phyloP scores from a whole-genome alignment of 2,329 filamentous ascomycete genomes.

The Gaeumannomyces tritici region DNA sequence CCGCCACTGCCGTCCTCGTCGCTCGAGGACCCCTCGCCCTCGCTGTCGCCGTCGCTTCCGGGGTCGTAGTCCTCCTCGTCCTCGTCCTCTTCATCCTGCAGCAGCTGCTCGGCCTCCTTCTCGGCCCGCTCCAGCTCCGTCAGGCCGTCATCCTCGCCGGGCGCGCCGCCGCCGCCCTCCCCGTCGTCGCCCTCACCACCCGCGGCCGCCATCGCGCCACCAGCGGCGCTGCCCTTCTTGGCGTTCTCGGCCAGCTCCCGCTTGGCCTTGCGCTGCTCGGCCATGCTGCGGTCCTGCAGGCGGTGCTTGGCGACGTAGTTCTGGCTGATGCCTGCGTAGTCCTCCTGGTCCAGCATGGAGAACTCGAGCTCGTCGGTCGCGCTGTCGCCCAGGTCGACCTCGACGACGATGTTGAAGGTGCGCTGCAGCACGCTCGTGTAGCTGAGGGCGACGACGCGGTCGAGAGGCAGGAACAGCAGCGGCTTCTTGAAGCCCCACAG shows the following conservation, averaged over 20 bases:
- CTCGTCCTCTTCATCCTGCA: constrained; percentile 53
- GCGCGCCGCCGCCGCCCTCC: constrained; percentile 22
- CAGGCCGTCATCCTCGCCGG: constrained; percentile 27
- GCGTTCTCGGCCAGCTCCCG: constrained; percentile 50
- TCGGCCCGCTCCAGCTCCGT: constrained; percentile 43
- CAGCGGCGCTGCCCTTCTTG: constrained; percentile 29
- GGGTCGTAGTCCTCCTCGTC: constrained; percentile 60
- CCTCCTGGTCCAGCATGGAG: constrained; percentile 59
- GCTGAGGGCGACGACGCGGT: constrained; percentile 51
- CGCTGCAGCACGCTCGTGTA: constrained; percentile 59
- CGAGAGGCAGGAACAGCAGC: constrained; percentile 52
- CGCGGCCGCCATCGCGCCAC: constrained; percentile 22
- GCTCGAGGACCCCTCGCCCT: constrained; percentile 40
- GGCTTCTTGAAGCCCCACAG: constrained; percentile 65
- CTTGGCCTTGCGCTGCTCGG: constrained; percentile 57
- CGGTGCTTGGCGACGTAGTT: constrained; percentile 50
- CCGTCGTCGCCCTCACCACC: constrained; percentile 26
- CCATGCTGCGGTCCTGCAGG: constrained; percentile 59
- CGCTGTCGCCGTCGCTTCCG: constrained; percentile 49
- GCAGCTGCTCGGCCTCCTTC: constrained; percentile 34
- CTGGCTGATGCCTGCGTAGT: constrained; percentile 54
- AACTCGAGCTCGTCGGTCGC: constrained; percentile 57
- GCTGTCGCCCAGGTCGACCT: constrained; percentile 40
- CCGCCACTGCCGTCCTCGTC: constrained; percentile 44
- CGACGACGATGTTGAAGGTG: constrained; percentile 59